A percentile compares a stretch with the other conserved stretches of the same genome.
Conservation (phyloP, 768 basidiomycete genomes). For the Coprinopsis sp. region DNA sequence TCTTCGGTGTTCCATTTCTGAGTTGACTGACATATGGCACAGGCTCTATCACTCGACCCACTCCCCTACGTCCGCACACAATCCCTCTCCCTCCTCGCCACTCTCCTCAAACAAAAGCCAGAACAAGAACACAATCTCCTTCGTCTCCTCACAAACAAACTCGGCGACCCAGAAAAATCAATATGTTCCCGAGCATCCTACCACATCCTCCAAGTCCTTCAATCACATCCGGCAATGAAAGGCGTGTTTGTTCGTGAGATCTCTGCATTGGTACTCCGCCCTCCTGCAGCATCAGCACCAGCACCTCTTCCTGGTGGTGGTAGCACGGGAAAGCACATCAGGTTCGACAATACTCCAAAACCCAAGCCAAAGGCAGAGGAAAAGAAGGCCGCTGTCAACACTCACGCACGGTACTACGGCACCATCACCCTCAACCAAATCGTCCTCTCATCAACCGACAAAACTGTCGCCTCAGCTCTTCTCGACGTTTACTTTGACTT, state of each 20-base stretch:
- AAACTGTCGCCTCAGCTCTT: constrained; percentile 69
- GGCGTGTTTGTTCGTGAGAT: constrained; percentile 83
- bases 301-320: constrained; percentile 24
- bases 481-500: constrained; percentile 93
- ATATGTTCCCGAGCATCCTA: constrained; percentile 89
- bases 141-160: constrained; percentile 88
- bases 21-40: neutral
- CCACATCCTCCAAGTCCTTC: constrained; percentile 83
- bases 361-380: constrained; percentile 32
- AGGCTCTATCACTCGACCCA: constrained; percentile 81
- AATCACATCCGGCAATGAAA: constrained; percentile 93
- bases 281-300: constrained; percentile 29
- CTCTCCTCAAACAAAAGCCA: constrained; percentile 81
- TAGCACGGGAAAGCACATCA: constrained; percentile 43
- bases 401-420: constrained; percentile 87
- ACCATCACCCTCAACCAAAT: constrained; percentile 95
- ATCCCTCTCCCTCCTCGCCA: constrained; percentile 69
- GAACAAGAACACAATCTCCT: constrained; percentile 98
- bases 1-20: neutral
- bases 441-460: constrained; percentile 63
- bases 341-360: constrained; percentile 39
- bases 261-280: constrained; percentile 67
- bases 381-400: constrained; percentile 45
- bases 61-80: constrained; percentile 87
- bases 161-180: constrained; percentile 86